Evolutionary conservation across 2,329 filamentous ascomycete species (phyloP), one percentile per base, ranked within the genome.

Genomic region (Colletotrichum falcatum): DNA sequence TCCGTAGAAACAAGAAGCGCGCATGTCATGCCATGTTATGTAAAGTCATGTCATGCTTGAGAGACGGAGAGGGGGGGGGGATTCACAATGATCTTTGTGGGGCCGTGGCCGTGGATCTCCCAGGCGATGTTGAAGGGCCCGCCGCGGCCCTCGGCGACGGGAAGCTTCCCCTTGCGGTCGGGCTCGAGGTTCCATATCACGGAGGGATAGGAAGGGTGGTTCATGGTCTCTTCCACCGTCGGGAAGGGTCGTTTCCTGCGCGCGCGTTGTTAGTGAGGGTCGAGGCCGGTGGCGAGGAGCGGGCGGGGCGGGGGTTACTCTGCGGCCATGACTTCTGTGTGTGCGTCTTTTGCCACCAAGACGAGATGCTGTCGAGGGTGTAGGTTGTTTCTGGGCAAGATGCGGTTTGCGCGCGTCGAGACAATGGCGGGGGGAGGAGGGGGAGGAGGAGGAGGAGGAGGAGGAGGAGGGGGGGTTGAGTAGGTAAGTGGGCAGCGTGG

Each of bases 61-160:
- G 18, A n/a, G 42, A 12, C 8, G 42, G 2, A 2, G 20, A 1
- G 20, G 44, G 35, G 3, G 2, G 2, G 37, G 88, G 91, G 73
- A 49, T 18, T 51, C 85, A 96, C 93, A 75, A 94, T 84, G 73
- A 96, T 82, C 82, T 92, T 92, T 73, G 87, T 85, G 58, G 91
- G 88, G 4, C 93, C 94, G 72, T 86, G 82, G 66, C 94, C 93
- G 82, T 97, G 94, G 58, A 96, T 84, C 80, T 96, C 92, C 86
- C 93, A 97, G 63, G 89, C 85, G 62, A 97, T 89, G 55, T 92
- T 87, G 74, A 97, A 83, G 26, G 93, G 94, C 2, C 93, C 94
- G 73, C 94, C 92, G 75, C 92, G 87, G 46, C 83, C 88, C 65
- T 87, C 83, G n/a, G 91, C 94, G 35, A 93, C 92, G 2, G 88